Conservation (phyloP, 345 rosid genomes). For the Geranium rotundifolium region DNA sequence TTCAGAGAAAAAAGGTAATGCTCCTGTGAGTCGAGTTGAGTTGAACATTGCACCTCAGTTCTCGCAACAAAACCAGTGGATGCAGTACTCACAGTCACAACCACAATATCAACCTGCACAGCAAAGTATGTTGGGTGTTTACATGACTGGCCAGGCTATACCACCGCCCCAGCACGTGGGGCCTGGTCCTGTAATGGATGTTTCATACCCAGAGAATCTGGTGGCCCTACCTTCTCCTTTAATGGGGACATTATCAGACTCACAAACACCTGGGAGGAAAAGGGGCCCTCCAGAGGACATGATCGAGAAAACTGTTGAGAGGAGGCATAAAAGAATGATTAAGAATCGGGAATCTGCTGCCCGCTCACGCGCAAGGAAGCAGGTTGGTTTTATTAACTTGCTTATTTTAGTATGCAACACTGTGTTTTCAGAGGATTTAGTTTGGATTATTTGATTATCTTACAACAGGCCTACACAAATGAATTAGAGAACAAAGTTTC, state of each 20-base stretch:
- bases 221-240: slow-evolving; percentile 42
- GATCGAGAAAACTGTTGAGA: slow-evolving; percentile 12
- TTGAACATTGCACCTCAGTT: neutral
- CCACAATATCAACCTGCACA: neutral
- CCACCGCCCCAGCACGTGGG: slow-evolving; percentile 1
- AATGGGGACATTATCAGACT: slow-evolving; percentile 52
- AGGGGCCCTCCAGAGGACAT: neutral
- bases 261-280: neutral
- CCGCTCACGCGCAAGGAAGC: slow-evolving; percentile 15
- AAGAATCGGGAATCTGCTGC: slow-evolving; percentile 18
- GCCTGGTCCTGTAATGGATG: slow-evolving; percentile 1
- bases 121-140: slow-evolving; percentile 1
- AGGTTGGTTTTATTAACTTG: slow-evolving; percentile 3
- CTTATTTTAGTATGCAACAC: neutral
- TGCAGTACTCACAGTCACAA: slow-evolving; percentile 4
- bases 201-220: neutral
- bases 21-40: slow-evolving; percentile 22
- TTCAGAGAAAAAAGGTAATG: slow-evolving; percentile 24
- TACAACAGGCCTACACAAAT: slow-evolving; percentile 81
- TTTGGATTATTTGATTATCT: slow-evolving; percentile 4
- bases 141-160: neutral
- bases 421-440: neutral
- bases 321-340: slow-evolving; percentile 18
- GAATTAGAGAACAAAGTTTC: slow-evolving; percentile 93
- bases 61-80: slow-evolving; percentile 11